phyloP scores from a whole-genome alignment of 805 yeast genomes.

The Kodamaea kakaduensis region DNA sequence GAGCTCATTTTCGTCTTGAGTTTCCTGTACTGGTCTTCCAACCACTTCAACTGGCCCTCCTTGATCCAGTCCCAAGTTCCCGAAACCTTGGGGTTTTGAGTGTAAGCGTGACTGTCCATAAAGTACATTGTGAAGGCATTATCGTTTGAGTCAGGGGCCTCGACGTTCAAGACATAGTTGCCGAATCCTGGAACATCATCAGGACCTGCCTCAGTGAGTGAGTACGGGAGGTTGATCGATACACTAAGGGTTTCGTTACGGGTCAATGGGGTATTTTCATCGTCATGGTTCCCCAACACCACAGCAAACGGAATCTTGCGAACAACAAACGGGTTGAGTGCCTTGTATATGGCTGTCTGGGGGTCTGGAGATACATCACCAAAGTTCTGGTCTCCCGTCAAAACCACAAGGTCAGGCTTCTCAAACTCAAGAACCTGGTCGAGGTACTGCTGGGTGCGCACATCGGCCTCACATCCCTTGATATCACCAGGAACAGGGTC shows the following conservation, averaged over 20 bases:
- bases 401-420: constrained; percentile 76
- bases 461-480: constrained; percentile 72
- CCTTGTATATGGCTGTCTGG: constrained; percentile 76
- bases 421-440: constrained; percentile 65
- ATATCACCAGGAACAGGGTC: constrained; percentile 60
- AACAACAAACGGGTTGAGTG: constrained; percentile 61
- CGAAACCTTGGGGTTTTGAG: constrained; percentile 57
- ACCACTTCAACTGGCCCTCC: constrained; percentile 59
- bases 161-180: constrained; percentile 60
- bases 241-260: constrained; percentile 60
- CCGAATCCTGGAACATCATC: constrained; percentile 75
- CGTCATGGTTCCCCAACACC: constrained; percentile 92
- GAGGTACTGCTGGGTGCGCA: constrained; percentile 60
- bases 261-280: constrained; percentile 62
- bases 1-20: constrained; percentile 20
- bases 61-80: constrained; percentile 89
- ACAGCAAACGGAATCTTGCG: constrained; percentile 79
- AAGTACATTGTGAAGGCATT: constrained; percentile 63
- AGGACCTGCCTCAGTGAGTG: constrained; percentile 61
- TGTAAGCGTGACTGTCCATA: constrained; percentile 79
- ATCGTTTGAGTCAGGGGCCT: constrained; percentile 30
- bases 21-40: constrained; percentile 29
- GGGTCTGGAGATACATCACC: constrained; percentile 81
- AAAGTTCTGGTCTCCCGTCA: constrained; percentile 89
- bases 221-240: constrained; percentile 60